Evolutionary conservation across 1,284 basidiomycete species (phyloP).

Genomic region (Fomitopsis schrenkii): DNA sequence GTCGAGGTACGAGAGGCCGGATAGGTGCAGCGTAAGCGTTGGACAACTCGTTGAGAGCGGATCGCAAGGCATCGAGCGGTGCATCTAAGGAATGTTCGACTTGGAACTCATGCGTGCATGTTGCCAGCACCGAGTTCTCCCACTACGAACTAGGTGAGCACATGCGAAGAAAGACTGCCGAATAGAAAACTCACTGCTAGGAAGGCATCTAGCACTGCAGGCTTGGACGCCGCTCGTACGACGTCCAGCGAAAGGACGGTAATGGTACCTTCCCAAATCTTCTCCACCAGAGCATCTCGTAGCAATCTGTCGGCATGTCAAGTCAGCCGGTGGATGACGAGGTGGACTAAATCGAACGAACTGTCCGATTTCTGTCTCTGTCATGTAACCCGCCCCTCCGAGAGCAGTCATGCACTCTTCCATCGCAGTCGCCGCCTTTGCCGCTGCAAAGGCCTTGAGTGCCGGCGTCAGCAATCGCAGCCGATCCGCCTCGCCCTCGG

Average conservation of each 20-base stretch:
- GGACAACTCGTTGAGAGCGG: slow-evolving; percentile 34
- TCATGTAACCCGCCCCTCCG: slow-evolving; percentile 83
- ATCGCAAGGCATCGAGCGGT: slow-evolving; percentile 29
- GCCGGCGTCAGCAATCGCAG: slow-evolving; percentile 69
- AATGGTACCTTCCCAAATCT: slow-evolving; percentile 80
- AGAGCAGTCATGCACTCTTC: slow-evolving; percentile 73
- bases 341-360: slow-evolving; percentile 10
- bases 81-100: slow-evolving; percentile 16
- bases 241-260: slow-evolving; percentile 69
- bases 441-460: slow-evolving; percentile 69
- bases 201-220: slow-evolving; percentile 33
- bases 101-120: slow-evolving; percentile 33
- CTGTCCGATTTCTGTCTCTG: slow-evolving; percentile 66
- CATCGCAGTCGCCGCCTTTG: slow-evolving; percentile 59
- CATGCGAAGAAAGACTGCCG: neutral
- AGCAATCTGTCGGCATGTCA: slow-evolving; percentile 35
- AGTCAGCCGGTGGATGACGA: neutral
- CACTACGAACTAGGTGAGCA: slow-evolving; percentile 37
- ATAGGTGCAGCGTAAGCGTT: slow-evolving; percentile 34
- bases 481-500: slow-evolving; percentile 43
- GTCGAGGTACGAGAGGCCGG: slow-evolving; percentile 46
- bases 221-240: slow-evolving; percentile 45
- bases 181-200: slow-evolving; percentile 26
- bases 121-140: slow-evolving; percentile 41
- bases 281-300: slow-evolving; percentile 69